Evolutionary conservation across 2,329 filamentous ascomycete genomes (phyloP).

Genomic region (Colletotrichum sansevieriae): DNA sequence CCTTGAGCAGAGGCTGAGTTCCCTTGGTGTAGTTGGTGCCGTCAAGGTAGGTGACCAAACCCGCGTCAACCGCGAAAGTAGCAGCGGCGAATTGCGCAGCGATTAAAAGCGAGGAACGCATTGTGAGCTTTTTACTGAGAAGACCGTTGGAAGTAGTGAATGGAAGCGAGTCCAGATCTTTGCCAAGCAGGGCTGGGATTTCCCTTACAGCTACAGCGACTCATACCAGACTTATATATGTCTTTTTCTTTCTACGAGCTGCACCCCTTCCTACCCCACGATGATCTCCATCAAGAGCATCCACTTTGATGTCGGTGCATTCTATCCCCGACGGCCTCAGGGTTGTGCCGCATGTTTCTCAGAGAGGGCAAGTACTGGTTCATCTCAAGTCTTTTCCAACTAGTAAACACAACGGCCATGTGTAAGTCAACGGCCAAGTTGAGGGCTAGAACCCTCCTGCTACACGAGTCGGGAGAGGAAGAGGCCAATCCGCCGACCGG

Average conservation of each 20-base stretch:
- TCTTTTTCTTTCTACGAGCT: not conserved
- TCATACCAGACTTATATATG: conserved; percentile 25
- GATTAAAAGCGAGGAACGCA: conserved; percentile 30
- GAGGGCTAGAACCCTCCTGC: not conserved
- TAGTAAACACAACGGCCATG: conserved; percentile 20
- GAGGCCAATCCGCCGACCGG: conserved; percentile 8
- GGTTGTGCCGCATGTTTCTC: conserved; percentile 23
- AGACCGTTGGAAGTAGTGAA: conserved; percentile 20
- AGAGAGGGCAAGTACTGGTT: conserved; percentile 18
- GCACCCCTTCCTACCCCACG: conserved; percentile 13
- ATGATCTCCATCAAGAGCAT: conserved; percentile 21
- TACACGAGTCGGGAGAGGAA: conserved; percentile 19
- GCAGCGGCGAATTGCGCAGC: conserved; percentile 43
- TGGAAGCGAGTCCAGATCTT: conserved; percentile 14
- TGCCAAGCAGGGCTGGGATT: conserved; percentile 1
- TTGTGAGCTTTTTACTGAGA: conserved; percentile 2
- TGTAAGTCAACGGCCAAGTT: conserved; percentile 22
- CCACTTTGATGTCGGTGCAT: conserved; percentile 23
- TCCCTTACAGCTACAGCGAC: not conserved
- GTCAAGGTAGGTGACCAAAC: conserved; percentile 47
- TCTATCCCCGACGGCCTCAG: conserved; percentile 30
- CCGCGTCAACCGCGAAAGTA: conserved; percentile 52
- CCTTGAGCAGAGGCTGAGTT: conserved; percentile 53
- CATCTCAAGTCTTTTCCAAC: conserved; percentile 23
- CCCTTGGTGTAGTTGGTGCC: conserved; percentile 50